Conservation (phyloP, 2,329 filamentous ascomycete species). For the Calycina herbarum region DNA sequence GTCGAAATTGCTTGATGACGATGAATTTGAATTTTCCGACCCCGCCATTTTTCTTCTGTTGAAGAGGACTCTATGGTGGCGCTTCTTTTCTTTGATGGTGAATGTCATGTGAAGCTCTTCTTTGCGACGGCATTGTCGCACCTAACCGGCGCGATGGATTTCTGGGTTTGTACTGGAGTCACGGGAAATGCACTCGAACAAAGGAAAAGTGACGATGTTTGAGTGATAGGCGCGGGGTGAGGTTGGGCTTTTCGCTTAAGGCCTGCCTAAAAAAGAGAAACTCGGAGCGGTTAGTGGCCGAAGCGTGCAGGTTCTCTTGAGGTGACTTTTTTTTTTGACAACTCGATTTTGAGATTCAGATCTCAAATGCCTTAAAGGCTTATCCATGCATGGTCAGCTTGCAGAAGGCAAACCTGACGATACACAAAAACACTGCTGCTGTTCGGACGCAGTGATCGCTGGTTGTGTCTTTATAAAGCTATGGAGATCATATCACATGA, state of each 20-base stretch:
- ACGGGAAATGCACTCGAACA: slow-evolving; percentile 11
- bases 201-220: slow-evolving; percentile 7
- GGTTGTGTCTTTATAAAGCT: not conserved
- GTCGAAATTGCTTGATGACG: slow-evolving; percentile 21
- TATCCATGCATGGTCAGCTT: too few relatives aligned
- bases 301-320: not conserved
- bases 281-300: not conserved
- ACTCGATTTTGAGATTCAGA: not conserved
- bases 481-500: not conserved
- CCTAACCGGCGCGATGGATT: not conserved
- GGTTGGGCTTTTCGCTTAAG: slow-evolving; percentile 3
- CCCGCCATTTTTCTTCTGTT: slow-evolving; percentile 29
- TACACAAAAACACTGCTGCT: too few relatives aligned
- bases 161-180: slow-evolving; percentile 3
- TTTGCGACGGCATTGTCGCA: slow-evolving; percentile 12
- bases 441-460: too few relatives aligned
- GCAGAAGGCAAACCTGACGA: too few relatives aligned
- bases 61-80: slow-evolving; percentile 34
- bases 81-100: slow-evolving; percentile 34
- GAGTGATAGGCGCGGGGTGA: slow-evolving; percentile 3
- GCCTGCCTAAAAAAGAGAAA: not conserved
- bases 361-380: not conserved
- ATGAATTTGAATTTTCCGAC: slow-evolving; percentile 17
- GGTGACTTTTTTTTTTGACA: not conserved
- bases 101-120: slow-evolving; percentile 35